Evolutionary conservation across 257 asterid genomes (phyloP), one percentile per base, ranked within the genome.

Genomic region (Nicotiana noctiflora): DNA sequence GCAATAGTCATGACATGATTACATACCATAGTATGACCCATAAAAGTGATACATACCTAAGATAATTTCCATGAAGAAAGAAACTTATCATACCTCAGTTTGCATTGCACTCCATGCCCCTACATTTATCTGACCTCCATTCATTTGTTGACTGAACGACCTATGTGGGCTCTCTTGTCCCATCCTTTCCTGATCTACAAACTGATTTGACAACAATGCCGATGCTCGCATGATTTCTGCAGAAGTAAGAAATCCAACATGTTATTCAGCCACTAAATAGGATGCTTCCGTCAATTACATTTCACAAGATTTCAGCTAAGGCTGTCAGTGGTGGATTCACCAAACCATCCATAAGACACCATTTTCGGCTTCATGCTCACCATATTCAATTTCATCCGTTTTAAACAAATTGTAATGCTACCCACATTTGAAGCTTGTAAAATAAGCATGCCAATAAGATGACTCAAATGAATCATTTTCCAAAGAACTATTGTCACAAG

Each of bases 181-280:
- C 86, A 89, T 84, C 83, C 91, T 85, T 81, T 89, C 95, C 31
- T 80, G 90, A 82, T 87, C 95, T 40, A 85, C 79, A 31, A 83
- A 81, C 72, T 89, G 91, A 76, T 86, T 89, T 59, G 97, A 80
- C 64, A 86, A 74, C 86, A 88, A 56, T 72, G 88, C 85, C 9
- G 95, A 86, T 32, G 86, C 81, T 74, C 90, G 89, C 89, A 86
- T 76, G 81, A 92, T 90, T 86, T 92, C 97, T 92, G 92, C 86
- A 76, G 56, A 82, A 52, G 29, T 61, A 32, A 15, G 34, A 82
- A 75, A 67, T 5, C 68, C 52, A 77, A 31, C 34, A 78, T 25
- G 44, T 74, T 23, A 74, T 74, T 74, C 61, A 49, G 60, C 7
- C 79, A 49, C 44, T 74, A 7, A 74, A 49, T 74, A 23, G 15